Base-by-base conservation (phyloP, 2,329 filamentous ascomycete genomes). In the Fusarium siculi region DNA sequence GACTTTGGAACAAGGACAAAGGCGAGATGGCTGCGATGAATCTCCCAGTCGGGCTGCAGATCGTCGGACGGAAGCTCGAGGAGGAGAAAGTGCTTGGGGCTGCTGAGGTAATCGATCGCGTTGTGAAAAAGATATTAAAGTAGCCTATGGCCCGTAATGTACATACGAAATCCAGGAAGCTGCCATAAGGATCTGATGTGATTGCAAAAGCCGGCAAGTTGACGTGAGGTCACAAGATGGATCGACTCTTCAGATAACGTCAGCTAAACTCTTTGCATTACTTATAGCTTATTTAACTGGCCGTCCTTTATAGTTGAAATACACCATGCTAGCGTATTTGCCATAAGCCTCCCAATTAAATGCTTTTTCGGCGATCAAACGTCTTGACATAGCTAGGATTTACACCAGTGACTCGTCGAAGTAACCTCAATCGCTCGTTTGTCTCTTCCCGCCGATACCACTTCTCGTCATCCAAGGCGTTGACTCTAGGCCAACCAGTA, bases 71-170 rank as follows among this genome's bases (percentile, higher is more conserved):
- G 36, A 60, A 60, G 9, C 25, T 60, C 4, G 57, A 60, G 11
- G 57, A 60, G 36, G 57, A 60, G 57, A 60, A 54, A 37, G 57
- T 60, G 30, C 46, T 60, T 34, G 57, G 57, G 7, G 46, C 46
- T 34, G 36, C 46, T 18, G 57, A 60, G 12, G 57, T 54, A 9
- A 60, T 60, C 10, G 57, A 60, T 12, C 18, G n/a, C 11, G 57
- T 54, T 18, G 19, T 57, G 8, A 57, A 9, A 40, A 1, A 1
- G 11, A 40, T 40, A n/a, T n/a, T 15, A 12, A n/a, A 40, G 21
- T 40, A 40, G 39, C 2, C 39, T n/a, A n/a, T 40, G 1, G 2
- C 39, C 21, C 21, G 1, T 40, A 40, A 40, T 6, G 8, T 9
- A 34, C 32, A 34, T 34, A 34, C 2, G 32, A 5, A 15, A 34